Percentiles rank a stretch among this genome's conserved stretches.
Conservation (phyloP, 2,329 filamentous ascomycete species). For the Alternaria arbusti region DNA sequence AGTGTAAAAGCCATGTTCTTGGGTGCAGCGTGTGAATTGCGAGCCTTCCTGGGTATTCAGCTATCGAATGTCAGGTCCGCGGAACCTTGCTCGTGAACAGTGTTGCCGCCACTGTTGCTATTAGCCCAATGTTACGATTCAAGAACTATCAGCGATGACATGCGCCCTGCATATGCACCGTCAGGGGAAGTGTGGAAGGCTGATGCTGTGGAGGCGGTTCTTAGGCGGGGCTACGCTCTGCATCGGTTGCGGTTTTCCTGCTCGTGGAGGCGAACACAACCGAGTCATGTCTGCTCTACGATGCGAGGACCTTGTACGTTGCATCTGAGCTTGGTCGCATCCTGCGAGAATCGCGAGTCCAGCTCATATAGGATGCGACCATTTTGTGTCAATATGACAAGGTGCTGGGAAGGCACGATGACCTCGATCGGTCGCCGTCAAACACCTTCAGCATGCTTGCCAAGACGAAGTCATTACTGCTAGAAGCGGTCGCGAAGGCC, state of each 20-base stretch:
- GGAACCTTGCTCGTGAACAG: neutral
- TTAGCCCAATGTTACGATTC: neutral
- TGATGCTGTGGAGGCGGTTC: neutral
- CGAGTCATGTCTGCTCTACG: neutral
- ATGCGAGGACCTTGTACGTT: neutral
- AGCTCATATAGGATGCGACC: neutral
- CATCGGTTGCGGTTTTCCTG: slow-evolving; percentile 9
- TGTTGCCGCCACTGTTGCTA: neutral
- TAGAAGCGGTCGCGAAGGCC: neutral
- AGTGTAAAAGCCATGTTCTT: slow-evolving; percentile 50
- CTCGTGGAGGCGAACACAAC: neutral
- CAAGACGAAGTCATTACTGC: neutral
- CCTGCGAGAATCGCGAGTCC: neutral
- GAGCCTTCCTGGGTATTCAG: neutral
- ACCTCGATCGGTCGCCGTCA: neutral
- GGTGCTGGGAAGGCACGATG: neutral
- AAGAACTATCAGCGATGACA: neutral
- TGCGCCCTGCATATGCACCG: neutral
- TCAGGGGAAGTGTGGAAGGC: neutral
- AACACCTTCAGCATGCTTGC: neutral
- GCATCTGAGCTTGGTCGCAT: neutral
- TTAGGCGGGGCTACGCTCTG: neutral
- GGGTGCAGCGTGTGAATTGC: neutral
- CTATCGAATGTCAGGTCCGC: neutral
- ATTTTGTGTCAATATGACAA: neutral